Percentiles rank a stretch among this genome's conserved stretches.
Conservation (phyloP, 2,329 filamentous ascomycete genomes). For the Leptographium wingfieldii region DNA sequence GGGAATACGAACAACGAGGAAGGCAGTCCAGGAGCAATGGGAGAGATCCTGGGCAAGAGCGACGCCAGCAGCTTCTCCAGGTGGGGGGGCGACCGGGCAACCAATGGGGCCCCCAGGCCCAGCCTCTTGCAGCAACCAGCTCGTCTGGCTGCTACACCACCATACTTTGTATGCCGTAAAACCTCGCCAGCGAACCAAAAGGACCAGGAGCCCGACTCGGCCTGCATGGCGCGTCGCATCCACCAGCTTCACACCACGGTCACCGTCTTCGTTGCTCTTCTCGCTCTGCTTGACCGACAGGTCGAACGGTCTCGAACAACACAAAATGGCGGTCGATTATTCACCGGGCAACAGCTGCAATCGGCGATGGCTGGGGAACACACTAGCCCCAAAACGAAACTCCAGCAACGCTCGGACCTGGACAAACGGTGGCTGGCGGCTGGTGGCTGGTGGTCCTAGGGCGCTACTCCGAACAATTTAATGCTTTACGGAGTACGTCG, state of each 20-base stretch:
- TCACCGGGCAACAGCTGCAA: not conserved
- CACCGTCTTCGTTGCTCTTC: too few species aligned
- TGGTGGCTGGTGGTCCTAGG: not conserved
- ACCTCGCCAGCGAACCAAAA: too few species aligned
- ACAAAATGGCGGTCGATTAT: not conserved
- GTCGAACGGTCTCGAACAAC: not conserved
- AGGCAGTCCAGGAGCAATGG: too few species aligned
- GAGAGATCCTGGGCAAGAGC: too few species aligned
- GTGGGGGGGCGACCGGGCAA: not conserved
- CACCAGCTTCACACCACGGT: too few species aligned
- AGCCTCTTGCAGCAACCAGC: not conserved
- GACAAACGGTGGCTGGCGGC: not conserved
- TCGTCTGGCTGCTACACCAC: not conserved
- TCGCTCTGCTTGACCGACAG: not conserved
- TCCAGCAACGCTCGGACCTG: not conserved
- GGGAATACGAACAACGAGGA: too few species aligned
- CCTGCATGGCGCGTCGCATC: too few species aligned
- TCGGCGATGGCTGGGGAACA: not conserved
- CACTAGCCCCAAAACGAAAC: not conserved
- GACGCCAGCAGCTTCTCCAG: not conserved
- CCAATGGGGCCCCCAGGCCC: not conserved
- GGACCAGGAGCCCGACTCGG: too few species aligned
- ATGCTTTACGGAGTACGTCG: not conserved
- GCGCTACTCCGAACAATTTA: not conserved
- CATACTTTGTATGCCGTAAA: too few species aligned